Evolutionary conservation across 2,329 filamentous ascomycete species (phyloP), one percentile per base, ranked within the genome.

Genomic region (Talaromyces sp.): DNA sequence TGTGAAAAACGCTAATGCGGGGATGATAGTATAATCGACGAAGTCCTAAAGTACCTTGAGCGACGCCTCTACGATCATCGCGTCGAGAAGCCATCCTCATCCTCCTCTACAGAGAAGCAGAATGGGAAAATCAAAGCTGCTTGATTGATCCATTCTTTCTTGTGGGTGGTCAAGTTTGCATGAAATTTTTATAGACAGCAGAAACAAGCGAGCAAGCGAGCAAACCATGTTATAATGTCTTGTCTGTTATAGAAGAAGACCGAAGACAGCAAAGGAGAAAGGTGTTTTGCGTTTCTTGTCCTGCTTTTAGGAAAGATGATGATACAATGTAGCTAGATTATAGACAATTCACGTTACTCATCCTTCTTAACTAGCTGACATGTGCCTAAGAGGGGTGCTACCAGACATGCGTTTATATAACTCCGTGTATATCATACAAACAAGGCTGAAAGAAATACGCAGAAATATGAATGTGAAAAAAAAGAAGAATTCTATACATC

Each of bases 41-140:
- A 97, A 79, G 77, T 86, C 2, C 87, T 97, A 72, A 97, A 97
- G 81, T 84, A 88, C 63, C 70, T 90, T 53, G 93, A 97, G 82
- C 84, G 90, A 68, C 80, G 82, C 60, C 84, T 88, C 70, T 91
- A 91, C 75, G 76, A 72, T 38, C 70, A 72, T 15, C 68, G 58
- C 34, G 65, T 65, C 15, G 62, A 64, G 47, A 27, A 63, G 8
- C 29, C 45, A 27, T 49, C 34, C 34, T 36, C 47, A 13, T 13
- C 31, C 4, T 25, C 53, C 36, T 40, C 17, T 43, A 2, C 40
- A 19, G 29, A 43, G 34, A 34, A 56, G 11, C 13, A 29, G 29
- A 62, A 67, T 29, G 17, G 68, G 69, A 34, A 80, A 77, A 70
- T 73, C 75, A 38, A 80, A 79, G 70, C 69, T 59, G 74, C 76